Percentiles rank a stretch among this genome's conserved stretches.
phyloP scores from a whole-genome alignment of 2,329 filamentous ascomycete genomes.

The Cadophora malorum region DNA sequence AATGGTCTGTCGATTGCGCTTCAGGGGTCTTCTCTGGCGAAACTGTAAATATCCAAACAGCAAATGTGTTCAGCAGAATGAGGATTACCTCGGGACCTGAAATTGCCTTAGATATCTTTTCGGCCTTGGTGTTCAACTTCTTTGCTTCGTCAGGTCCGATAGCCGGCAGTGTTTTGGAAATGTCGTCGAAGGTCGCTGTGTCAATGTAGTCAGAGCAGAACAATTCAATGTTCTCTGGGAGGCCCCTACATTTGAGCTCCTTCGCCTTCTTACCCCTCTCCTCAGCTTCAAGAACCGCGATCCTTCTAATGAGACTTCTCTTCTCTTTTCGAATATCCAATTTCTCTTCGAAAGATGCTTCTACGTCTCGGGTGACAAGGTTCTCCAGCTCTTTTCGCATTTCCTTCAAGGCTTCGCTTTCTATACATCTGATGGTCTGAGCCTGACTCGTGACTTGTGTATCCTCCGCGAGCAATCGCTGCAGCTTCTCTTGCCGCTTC shows the following conservation, averaged over 20 bases:
- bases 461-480: neutral
- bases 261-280: neutral
- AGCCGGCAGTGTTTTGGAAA: neutral
- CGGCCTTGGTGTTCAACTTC: conserved; percentile 6
- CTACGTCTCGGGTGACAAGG: neutral
- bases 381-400: conserved; percentile 7
- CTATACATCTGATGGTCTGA: neutral
- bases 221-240: neutral
- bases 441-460: neutral
- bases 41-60: conserved; percentile 2
- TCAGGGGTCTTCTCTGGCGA: conserved; percentile 14
- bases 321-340: neutral
- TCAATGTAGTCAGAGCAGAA: conserved; percentile 1
- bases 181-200: neutral
- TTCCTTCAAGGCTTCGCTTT: neutral
- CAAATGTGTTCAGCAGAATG: neutral
- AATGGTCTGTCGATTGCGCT: conserved; percentile 23
- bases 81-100: conserved; percentile 19
- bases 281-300: neutral
- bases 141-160: conserved; percentile 26
- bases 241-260: neutral
- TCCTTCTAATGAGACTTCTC: conserved; percentile 1
- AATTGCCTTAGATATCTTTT: conserved; percentile 22
- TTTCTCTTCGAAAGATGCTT: neutral
- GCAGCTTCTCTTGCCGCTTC: conserved; percentile 1